Evolutionary conservation across 441 rosid species (phyloP).

Genomic region (Brassica hybrid): DNA sequence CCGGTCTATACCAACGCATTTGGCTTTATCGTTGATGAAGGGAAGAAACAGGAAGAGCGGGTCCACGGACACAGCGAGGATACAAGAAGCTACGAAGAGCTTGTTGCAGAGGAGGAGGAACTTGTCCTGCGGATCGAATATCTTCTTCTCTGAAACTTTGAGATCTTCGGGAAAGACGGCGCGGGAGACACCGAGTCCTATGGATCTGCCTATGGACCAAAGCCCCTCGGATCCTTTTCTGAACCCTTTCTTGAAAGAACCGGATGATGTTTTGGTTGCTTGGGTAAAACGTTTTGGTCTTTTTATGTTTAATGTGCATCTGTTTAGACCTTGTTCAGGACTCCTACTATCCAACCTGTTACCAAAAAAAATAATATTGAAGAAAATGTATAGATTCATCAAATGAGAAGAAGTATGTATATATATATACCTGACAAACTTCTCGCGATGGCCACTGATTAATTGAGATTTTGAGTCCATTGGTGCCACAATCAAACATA

Average conservation of each 20-base stretch:
- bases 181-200: constrained; percentile 83
- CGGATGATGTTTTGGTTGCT: constrained; percentile 56
- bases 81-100: constrained; percentile 74
- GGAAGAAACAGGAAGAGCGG: constrained; percentile 95
- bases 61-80: constrained; percentile 84
- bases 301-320: constrained; percentile 69
- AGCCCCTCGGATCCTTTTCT: constrained; percentile 91
- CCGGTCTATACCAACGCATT: constrained; percentile 83
- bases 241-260: constrained; percentile 80
- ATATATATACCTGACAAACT: constrained; percentile 71
- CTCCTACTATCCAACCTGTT: constrained; percentile 51
- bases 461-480: constrained; percentile 58
- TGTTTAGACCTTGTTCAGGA: constrained; percentile 62
- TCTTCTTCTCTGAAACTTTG: constrained; percentile 82
- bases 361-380: neutral
- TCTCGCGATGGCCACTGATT: constrained; percentile 74
- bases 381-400: neutral
- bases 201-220: constrained; percentile 87
- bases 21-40: constrained; percentile 49
- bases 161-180: constrained; percentile 97
- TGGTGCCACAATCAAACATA: constrained; percentile 64
- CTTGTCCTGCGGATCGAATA: constrained; percentile 94
- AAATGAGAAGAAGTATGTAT: neutral
- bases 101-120: constrained; percentile 79
- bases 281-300: constrained; percentile 57